These are phyloP conservation scores for Naganishia liquefaciens DNA, from an alignment of 1,284 basidiomycete genomes.

Conservation along the genomic window DNA sequence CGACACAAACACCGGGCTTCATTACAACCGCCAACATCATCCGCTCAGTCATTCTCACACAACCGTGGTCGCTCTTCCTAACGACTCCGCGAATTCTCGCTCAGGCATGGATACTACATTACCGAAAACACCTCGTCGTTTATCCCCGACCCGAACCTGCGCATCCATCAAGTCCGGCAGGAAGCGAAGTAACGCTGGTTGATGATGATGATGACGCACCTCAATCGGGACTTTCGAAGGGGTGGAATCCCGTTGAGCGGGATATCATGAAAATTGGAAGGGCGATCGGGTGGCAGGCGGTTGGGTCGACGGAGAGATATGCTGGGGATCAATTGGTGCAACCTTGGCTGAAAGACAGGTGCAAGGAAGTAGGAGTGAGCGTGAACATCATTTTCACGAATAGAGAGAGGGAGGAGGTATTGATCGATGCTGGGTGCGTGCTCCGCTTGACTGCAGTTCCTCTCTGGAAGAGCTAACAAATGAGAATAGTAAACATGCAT, in stretches of 20 bases:
- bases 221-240: neutral
- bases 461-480: neutral
- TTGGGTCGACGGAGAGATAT: conserved; percentile 51
- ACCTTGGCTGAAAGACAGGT: conserved; percentile 6
- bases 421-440: conserved; percentile 34
- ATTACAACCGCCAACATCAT: conserved; percentile 51
- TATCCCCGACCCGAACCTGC: conserved; percentile 65
- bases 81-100: conserved; percentile 66
- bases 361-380: conserved; percentile 38
- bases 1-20: conserved; percentile 48
- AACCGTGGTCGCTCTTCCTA: conserved; percentile 64
- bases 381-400: conserved; percentile 57
- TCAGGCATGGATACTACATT: conserved; percentile 69
- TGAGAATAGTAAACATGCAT: neutral
- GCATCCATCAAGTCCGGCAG: neutral
- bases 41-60: conserved; percentile 52
- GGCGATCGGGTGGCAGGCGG: conserved; percentile 25
- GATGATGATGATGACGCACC: neutral
- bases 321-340: conserved; percentile 43
- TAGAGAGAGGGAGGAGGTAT: conserved; percentile 39
- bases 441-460: neutral
- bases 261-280: conserved; percentile 14
- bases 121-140: conserved; percentile 63
- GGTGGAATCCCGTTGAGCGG: conserved; percentile 22
- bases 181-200: conserved; percentile 5